Base-by-base conservation (phyloP, 768 basidiomycete genomes). In the Lactifluus hygrophoroides region DNA sequence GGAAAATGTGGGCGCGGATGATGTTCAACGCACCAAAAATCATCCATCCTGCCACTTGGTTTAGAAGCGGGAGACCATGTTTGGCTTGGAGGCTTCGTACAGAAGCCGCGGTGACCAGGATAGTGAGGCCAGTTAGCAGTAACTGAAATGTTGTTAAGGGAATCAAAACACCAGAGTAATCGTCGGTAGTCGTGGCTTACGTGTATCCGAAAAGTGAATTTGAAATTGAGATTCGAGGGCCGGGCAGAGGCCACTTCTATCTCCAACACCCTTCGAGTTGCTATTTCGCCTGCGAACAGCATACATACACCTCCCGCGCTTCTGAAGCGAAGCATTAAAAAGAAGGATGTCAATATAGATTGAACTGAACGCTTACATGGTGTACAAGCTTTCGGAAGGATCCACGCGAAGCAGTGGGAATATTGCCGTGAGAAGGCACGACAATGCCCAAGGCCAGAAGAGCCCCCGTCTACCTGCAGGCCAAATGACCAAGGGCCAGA, bases 321-420 rank as follows among this genome's bases (percentile, higher is more conserved):
- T 65, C 53, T 54, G n/a, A 9, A 27, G 44, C 48, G 27, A 4
- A 60, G 11, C 46, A 27, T 25, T 11, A 40, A 28, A 2, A 28
- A 25, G 37, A 21, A 32, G 44, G 53, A 21, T 23, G 43, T 5
- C 17, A 4, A 27, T 0, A 6, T 16, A 19, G 13, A 2, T n/a
- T 47, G 23, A 5, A 73, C 82, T 3, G 13, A 10, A 32, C 5
- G 32, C 32, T 32, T 56, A 90, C 90, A 92, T 83, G 3, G 75
- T 66, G 1, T 65, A 25, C 21, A 86, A 57, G 60, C 73, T 82
- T 70, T 92, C 90, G 23, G 73, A 71, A 66, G 88, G 87, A 57
- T 91, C 83, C 3, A 91, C 86, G 8, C 80, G 73, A 27, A 91
- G 75, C 27, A 88, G 67, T 0, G 90, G 89, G 65, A 92, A 93